Evolutionary conservation across 73 alveolate genomes (phyloP), one percentile per base, ranked within the genome.

Genomic region (Durusdinium trenchii): DNA sequence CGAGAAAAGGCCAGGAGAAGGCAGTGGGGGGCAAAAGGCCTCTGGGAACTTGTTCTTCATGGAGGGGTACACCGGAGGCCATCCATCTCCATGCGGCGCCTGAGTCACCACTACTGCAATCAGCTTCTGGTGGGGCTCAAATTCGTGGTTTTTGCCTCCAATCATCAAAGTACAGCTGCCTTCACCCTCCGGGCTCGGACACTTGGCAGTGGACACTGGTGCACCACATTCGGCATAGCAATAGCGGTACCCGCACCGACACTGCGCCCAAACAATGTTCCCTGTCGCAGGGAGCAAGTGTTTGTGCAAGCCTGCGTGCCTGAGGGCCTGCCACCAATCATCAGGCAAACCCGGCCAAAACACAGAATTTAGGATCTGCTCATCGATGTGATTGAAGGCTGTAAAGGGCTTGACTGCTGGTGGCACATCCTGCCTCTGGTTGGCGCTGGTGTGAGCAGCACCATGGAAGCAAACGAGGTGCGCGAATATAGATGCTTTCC

Each of bases 261-360:
- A 86, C 83, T 86, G 83, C 0, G 95, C 95, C 95, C 95, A 86
- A 43, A 61, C 95, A 40, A 86, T 86, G 95, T 86, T 86, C 35
- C 83, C 82, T 26, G 54, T 86, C 64, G 69, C 6, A 0, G 95
- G 95, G n/a, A 32, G 95, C 47, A 26, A 14, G 62, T 86, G 95
- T 61, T 86, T 86, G 62, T 57, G 82, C 95, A 86, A 36, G 23
- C 95, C 82, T 9, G 83, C 40, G 67, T 86, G 60, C 32, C 95
- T 54, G 83, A 86, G n/a, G 23, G 64, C 95, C 50, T 86, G 95
- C 95, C 95, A 86, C 81, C 82, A 48, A 38, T 42, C 83, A 61
- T 42, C 84, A 16, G 84, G 84, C 84, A 73, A 26, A 73, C 84
- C 84, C 42, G 84, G 84, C 84, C 84, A 73, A 26, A 36, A 73